Conservation (phyloP, 305 asterid species). For the Striga hermonthica region DNA sequence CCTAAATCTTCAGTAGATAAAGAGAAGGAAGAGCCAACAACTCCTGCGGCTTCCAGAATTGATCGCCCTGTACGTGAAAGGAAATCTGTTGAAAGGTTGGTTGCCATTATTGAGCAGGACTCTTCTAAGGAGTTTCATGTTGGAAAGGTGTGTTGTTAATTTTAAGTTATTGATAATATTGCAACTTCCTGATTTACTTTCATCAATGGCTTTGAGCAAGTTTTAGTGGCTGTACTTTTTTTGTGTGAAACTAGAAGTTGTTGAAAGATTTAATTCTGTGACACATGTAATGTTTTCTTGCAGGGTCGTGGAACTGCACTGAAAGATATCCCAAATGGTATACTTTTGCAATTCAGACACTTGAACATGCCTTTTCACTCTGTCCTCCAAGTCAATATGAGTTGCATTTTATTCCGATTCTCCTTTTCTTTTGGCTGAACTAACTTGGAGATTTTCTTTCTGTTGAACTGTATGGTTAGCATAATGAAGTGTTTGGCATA, state of each 20-base stretch:
- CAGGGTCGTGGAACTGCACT: conserved; percentile 93
- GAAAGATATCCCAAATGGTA: conserved; percentile 85
- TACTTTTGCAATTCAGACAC: conserved; percentile 21
- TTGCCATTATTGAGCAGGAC: conserved; percentile 65
- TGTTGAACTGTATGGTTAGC: neutral
- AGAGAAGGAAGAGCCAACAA: conserved; percentile 56
- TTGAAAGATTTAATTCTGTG: conserved; percentile 25
- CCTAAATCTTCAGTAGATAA: conserved; percentile 32
- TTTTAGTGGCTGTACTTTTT: conserved; percentile 10
- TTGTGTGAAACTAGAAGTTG: conserved; percentile 5
- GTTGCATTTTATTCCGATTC: no score
- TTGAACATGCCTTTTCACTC: conserved; percentile 1
- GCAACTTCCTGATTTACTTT: conserved; percentile 18
- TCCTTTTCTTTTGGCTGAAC: no score
- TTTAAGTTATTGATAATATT: conserved; percentile 11
- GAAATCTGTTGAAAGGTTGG: conserved; percentile 83
- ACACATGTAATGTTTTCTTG: conserved; percentile 28
- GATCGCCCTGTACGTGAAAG: conserved; percentile 87
- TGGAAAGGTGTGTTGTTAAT: conserved; percentile 48
- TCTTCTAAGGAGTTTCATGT: conserved; percentile 51
- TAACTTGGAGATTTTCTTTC: neutral
- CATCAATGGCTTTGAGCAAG: conserved; percentile 7
- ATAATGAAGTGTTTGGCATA: neutral
- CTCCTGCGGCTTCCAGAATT: conserved; percentile 42
- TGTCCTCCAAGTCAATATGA: no score